These are phyloP conservation scores for Solanum chacoense DNA, from an alignment of 305 asterid genomes.

Conservation along the genomic window DNA sequence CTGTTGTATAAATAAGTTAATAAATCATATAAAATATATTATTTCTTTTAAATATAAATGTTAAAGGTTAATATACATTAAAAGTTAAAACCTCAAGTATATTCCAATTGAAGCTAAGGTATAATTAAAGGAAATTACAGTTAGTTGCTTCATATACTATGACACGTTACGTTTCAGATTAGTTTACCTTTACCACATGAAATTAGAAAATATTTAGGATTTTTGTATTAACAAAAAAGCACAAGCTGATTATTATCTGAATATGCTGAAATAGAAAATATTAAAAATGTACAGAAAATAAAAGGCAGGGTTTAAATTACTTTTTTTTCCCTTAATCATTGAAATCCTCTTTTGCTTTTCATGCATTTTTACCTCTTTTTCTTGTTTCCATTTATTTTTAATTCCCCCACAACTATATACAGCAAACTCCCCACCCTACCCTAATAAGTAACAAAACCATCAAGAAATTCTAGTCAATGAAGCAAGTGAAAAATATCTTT, in stretches of 20 bases:
- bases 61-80: neutral
- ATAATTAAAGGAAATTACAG: neutral
- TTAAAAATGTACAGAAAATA: neutral
- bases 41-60: neutral
- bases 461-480: neutral
- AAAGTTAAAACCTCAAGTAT: neutral
- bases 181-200: neutral
- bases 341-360: neutral
- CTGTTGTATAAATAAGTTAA: neutral
- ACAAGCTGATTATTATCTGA: neutral
- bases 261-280: neutral
- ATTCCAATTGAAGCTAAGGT: neutral
- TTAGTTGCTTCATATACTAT: neutral
- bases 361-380: neutral
- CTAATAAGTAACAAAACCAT: neutral
- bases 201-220: neutral
- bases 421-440: neutral
- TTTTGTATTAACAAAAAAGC: neutral
- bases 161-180: neutral
- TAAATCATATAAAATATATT: neutral
- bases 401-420: neutral
- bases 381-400: neutral
- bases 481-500: neutral
- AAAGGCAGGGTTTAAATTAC: neutral
- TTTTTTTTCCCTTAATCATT: neutral